These are phyloP conservation scores for Pachysolen tannophilus DNA, from an alignment of 805 yeast species.

Conservation along the genomic window DNA sequence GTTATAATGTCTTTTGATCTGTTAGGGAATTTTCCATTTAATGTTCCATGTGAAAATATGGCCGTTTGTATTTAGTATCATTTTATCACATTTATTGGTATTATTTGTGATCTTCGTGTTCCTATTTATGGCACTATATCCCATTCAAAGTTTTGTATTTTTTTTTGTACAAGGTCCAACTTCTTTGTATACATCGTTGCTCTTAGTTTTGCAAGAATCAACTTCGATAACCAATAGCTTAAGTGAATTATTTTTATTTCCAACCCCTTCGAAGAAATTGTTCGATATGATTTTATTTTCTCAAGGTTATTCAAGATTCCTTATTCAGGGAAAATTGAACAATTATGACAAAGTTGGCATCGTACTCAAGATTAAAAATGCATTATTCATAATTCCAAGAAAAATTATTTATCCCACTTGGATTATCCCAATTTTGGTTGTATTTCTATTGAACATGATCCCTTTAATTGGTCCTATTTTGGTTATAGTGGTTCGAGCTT, in stretches of 20 bases:
- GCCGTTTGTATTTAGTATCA: constrained; percentile 7
- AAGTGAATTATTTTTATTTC: constrained; percentile 21
- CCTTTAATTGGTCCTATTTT: constrained; percentile 56
- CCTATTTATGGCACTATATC: constrained; percentile 11
- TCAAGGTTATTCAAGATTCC: constrained; percentile 16
- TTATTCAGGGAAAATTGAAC: constrained; percentile 7
- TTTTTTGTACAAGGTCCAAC: constrained; percentile 15
- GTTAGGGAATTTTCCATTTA: too few relatives aligned
- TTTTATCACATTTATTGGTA: constrained; percentile 13
- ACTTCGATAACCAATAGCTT: constrained; percentile 21
- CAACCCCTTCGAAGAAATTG: constrained; percentile 19
- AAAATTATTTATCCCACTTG: constrained; percentile 15
- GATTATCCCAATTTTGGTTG: constrained; percentile 24
- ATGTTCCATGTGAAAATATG: too few relatives aligned
- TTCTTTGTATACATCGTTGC: constrained; percentile 12
- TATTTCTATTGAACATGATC: constrained; percentile 34
- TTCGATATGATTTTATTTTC: constrained; percentile 23
- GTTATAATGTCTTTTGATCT: too few relatives aligned
- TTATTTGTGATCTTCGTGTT: constrained; percentile 9
- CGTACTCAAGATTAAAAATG: constrained; percentile 21
- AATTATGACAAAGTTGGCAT: constrained; percentile 14
- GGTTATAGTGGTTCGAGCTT: constrained; percentile 42
- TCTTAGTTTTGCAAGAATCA: constrained; percentile 21
- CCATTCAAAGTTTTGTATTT: constrained; percentile 13
- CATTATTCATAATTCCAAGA: constrained; percentile 12